Evolutionary conservation across 192 early-diverging fungal genomes (phyloP), one percentile per base, ranked within the genome.

Genomic region (Mortierella alpina): DNA sequence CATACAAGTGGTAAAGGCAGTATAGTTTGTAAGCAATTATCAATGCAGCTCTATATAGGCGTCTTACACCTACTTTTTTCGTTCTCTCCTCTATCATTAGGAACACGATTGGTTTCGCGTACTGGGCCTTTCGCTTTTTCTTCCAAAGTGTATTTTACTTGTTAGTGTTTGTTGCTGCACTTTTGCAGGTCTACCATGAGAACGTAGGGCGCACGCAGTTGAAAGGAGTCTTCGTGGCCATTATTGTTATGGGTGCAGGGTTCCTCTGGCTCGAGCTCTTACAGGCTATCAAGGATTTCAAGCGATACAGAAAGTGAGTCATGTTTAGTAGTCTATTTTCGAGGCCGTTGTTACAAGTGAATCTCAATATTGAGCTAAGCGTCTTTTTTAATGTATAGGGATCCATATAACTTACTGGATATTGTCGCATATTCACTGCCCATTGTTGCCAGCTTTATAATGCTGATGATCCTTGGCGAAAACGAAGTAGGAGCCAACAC

Each of bases 31-130:
- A 42, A 5, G 8, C 14, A 7, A 15, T 39, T 60, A 13, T 40
- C 10, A 39, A 40, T 22, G 18, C 23, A 15, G 6, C 11, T 4
- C 17, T 14, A 15, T 44, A 13, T 42, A 2, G 9, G 6, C 22
- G 6, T 39, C 15, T 41, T 53, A 47, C 7, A 39, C 14, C 1
- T 48, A 8, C 23, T 31, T 39, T 17, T 23, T 54, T 7, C 44
- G 2, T 5, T 22, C 2, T 18, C 47, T 1, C 5, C 42, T 13
- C 31, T 31, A 31, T 31, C 31, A 31, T 31, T 59, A 75, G 73
- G 74, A 76, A 76, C 61, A 78, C 68, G 13, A 65, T 78, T 9
- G 75, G 68, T 4, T 70, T 42, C 54, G 47, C 18, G 18, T 78
- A 70, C 51, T 78, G 75, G 75, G 14, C 51, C 12, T 17, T 66